Base-by-base conservation (phyloP, 1,284 basidiomycete genomes). In the Pascua sp. region DNA sequence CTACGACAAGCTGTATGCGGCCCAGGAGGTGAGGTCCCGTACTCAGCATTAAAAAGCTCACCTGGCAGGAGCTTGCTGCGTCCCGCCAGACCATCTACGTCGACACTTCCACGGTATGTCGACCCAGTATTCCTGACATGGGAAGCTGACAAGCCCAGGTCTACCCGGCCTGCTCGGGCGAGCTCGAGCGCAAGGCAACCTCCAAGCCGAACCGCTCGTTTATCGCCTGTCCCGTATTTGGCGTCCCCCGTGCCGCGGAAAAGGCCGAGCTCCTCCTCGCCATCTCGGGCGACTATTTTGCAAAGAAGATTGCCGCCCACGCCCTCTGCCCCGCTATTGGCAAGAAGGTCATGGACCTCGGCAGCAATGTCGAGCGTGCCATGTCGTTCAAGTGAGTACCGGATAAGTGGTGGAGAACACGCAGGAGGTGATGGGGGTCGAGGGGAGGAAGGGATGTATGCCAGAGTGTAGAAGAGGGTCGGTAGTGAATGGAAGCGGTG, bases 181-280 rank as follows among this genome's bases (percentile, higher is more conserved):
- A 90, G 70, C 80, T 95, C 17, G 90, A 94, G 72, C 80, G 78
- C 12, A 77, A 87, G 39, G 80, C 91, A 47, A 84, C 86, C 1
- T 75, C 81, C 39, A 78, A 85, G 52, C 83, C 83, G 1, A 82
- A 85, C 66, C 81, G 84, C 47, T 83, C 82, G 66, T 85, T 91
- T 68, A 82, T 95, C 59, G 84, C 87, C 38, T 85, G 84, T 41
- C 91, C 91, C 5, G 86, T 92, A 10, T 90, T 94, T 62, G 91
- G 90, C 11, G 81, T 86, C 15, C 77, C 76, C 15, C 71, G 79
- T 12, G 83, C 82, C 17, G 91, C 91, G 0, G 84, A 86, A 37
- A 81, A 80, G 12, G 86, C 85, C 1, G 81, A 86, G 56, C 83
- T 95, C 15, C 71, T 94, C 45, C 81, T 91, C 53, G 83, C 87